These are phyloP conservation scores for Verruconis gallopava DNA, from an alignment of 2,329 filamentous ascomycete genomes.

Conservation along the genomic window DNA sequence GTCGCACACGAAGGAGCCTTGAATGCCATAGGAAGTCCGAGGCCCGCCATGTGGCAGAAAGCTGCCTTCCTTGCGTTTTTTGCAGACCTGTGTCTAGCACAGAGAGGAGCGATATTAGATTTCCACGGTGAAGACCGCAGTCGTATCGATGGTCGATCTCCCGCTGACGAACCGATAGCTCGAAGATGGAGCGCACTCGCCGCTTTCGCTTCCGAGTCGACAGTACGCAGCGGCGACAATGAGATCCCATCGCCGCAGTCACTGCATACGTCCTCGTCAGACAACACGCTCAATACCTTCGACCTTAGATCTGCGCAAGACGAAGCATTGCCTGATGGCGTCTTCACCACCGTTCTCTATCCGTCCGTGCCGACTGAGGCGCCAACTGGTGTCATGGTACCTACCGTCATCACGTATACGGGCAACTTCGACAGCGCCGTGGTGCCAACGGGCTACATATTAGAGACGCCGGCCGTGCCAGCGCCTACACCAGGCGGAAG, in stretches of 20 bases:
- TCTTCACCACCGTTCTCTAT: conserved; percentile 7
- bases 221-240: too few relatives aligned
- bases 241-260: too few relatives aligned
- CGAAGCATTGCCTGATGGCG: background rate
- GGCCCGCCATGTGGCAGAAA: conserved; percentile 1
- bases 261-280: background rate
- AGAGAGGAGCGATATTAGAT: conserved; percentile 1
- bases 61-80: conserved; percentile 4
- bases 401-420: conserved; percentile 4
- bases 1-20: too few relatives aligned
- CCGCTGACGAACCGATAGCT: background rate
- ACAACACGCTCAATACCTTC: background rate
- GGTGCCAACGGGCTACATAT: conserved; percentile 3
- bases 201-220: background rate
- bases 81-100: background rate
- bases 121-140: background rate
- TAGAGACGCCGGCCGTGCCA: background rate
- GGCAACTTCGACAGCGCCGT: background rate
- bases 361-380: conserved; percentile 5
- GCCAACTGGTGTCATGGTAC: conserved; percentile 5
- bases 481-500: background rate
- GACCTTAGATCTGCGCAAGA: too few relatives aligned
- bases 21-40: too few relatives aligned
- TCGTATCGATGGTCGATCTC: background rate
- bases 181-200: background rate